Evolutionary conservation across 495 filamentous ascomycete species (phyloP), one percentile per base, ranked within the genome.

Genomic region (Chaetomium cochliodes): DNA sequence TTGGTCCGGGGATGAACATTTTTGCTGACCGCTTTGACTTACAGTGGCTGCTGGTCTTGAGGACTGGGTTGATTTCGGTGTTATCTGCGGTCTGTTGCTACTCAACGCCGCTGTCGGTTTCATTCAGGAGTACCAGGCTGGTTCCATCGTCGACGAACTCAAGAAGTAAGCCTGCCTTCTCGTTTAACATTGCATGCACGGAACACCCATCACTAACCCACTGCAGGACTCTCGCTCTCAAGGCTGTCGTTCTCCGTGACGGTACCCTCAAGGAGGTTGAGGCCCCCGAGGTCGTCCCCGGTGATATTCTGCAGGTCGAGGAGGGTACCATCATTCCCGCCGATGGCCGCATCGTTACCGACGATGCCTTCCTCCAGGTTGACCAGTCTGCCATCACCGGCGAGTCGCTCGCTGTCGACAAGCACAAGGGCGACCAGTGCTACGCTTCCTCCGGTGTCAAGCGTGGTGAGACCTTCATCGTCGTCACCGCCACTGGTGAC

Each of bases 381-480:
- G 92, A 97, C 77, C 92, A 96, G 79, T 96, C 92, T 64, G 85
- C 90, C 66, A 90, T 97, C 71, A 96, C 92, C 37, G 92, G 92
- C 65, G 92, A 97, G 79, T 96, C 92, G 70, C 86, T 96, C 62
- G 91, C 92, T 65, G 91, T 94, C 63, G 90, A 93, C 77, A 96
- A 93, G 80, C 85, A 88, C 76, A 87, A 88, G 75, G 83, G 84
- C 62, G 91, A 96, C 76, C 78, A 80, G 64, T 90, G 89, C 76
- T 96, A 88, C 74, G 85, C 90, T 72, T 96, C 92, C 13, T 94
- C 92, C 5, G 86, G 85, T 65, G 88, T 96, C 81, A 96, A 94
- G 84, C 91, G 91, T 81, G 92, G 92, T 73, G 84, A 91, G 77
- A 90, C 88, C 58, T 88, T 88, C 76, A 84, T 94, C 77, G 83